phyloP scores from a whole-genome alignment of 2,329 filamentous ascomycete genomes.

The Clarireedia paspali region DNA sequence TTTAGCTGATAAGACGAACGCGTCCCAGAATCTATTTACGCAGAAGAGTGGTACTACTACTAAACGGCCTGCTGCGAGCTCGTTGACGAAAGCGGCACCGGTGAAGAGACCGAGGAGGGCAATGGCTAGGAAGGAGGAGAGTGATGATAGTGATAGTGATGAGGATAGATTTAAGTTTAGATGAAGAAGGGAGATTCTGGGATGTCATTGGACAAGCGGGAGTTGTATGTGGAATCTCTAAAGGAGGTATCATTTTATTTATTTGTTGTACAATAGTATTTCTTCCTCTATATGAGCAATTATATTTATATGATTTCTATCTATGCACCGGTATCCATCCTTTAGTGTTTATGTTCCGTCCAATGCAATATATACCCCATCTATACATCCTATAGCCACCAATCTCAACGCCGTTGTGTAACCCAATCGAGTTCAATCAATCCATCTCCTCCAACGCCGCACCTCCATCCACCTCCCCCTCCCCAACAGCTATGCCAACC shows the following conservation, averaged over 20 bases:
- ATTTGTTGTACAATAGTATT: neutral
- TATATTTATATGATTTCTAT: too few relatives aligned
- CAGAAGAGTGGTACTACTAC: neutral
- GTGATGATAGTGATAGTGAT: constrained; percentile 24
- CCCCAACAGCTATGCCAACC: constrained; percentile 55
- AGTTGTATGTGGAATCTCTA: neutral
- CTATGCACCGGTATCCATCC: too few relatives aligned
- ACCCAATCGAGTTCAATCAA: constrained; percentile 25
- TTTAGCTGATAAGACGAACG: constrained; percentile 12
- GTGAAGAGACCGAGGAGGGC: constrained; percentile 21
- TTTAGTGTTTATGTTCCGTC: neutral
- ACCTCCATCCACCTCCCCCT: constrained; percentile 33
- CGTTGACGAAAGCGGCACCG: constrained; percentile 17
- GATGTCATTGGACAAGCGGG: neutral
- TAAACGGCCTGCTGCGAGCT: constrained; percentile 22
- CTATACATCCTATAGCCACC: neutral
- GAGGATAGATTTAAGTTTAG: constrained; percentile 24
- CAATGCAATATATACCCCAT: neutral
- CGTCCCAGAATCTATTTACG: constrained; percentile 6
- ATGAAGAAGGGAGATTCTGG: neutral
- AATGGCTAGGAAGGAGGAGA: constrained; percentile 12
- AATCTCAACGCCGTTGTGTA: too few relatives aligned
- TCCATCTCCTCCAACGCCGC: constrained; percentile 55
- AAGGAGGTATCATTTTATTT: neutral
- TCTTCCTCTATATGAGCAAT: neutral